Base-by-base conservation (phyloP, 768 basidiomycete genomes). In the Boletus eberwhitei region DNA sequence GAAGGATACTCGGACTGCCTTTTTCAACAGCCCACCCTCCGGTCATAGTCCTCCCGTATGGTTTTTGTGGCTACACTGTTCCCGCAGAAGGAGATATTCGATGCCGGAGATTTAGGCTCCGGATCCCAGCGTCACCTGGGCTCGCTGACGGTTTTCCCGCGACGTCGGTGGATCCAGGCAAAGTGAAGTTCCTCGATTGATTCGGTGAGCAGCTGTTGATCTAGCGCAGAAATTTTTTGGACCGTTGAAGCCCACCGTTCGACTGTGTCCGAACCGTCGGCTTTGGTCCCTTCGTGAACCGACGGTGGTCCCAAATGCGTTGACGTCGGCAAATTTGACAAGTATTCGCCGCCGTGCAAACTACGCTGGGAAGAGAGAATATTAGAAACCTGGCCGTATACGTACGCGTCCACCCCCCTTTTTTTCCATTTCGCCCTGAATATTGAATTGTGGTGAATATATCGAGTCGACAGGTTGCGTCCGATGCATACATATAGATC, bases 81-180 rank as follows among this genome's bases (percentile, higher is more conserved):
- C 49, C 44, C 42, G 31, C 26, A 24, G 47, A 51, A 51, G 59
- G 21, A 31, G n/a, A n/a, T n/a, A n/a, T n/a, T n/a, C n/a, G n/a
- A n/a, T n/a, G n/a, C n/a, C n/a, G n/a, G n/a, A n/a, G n/a, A n/a
- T n/a, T n/a, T n/a, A n/a, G n/a, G n/a, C n/a, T n/a, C n/a, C n/a
- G n/a, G n/a, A n/a, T n/a, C n/a, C n/a, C n/a, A n/a, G n/a, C n/a
- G n/a, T n/a, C 29, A 36, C 22, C 5, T 24, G 9, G 31, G n/a
- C 26, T 50, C 22, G 9, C 49, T 43, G 45, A 44, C 51, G 16
- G 36, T 26, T 26, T 50, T 51, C 14, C 44, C 24, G 47, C 36
- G 41, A 60, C 31, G 44, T 48, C 14, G 44, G 49, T 39, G 52
- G 36, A 54, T 58, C 52, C 42, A 17, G 13, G 22, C 12, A 16